Base-by-base conservation (phyloP, 2,329 filamentous ascomycete genomes). In the Claviceps maximensis region DNA sequence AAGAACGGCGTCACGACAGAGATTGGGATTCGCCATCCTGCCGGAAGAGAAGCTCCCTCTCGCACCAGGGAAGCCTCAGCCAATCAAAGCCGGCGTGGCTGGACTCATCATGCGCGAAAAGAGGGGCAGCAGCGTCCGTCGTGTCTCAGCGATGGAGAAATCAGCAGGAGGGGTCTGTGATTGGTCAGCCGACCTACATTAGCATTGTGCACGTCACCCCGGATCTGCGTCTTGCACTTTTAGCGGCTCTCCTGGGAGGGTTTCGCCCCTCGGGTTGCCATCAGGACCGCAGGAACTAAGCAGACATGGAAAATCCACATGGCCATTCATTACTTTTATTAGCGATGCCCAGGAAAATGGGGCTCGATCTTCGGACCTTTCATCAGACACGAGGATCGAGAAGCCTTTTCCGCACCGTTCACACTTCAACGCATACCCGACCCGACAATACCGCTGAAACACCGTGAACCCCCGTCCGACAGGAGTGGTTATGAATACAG, bases 361-460 rank as follows among this genome's bases (percentile, higher is more conserved):
- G 49, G 31, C 52, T 53, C 55, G 56, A 58, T 58, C 50, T 42
- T 51, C 53, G 53, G 53, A 42, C 31, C 47, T 44, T 46, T 47
- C 49, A 21, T 41, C 46, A 46, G 36, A 29, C 33, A 50, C 53
- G 55, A 55, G 36, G 53, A 58, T 58, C 56, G 55, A 55, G 50
- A 46, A 27, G 33, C 49, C 38, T 51, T 42, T 40, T 54, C 54
- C 45, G 53, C 53, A 47, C 53, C 53, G 56, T 57, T 53, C 46
- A 52, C 50, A 47, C 55, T 54, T 44, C 41, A 55, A 49, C 38
- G 50, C 50, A 56, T 12, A n/a, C 50, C 49, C n/a, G n/a, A n/a
- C n/a, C 49, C 54, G 49, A 54, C 52, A 19, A 49, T 38, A 52
- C 47, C 52, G 49, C 49, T 49, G 50, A 53, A 29, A 50, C 53